A percentile compares a stretch with the other conserved stretches of the same genome.
Conservation (phyloP, 2,329 filamentous ascomycete genomes). For the Nigrospora osmanthi region DNA sequence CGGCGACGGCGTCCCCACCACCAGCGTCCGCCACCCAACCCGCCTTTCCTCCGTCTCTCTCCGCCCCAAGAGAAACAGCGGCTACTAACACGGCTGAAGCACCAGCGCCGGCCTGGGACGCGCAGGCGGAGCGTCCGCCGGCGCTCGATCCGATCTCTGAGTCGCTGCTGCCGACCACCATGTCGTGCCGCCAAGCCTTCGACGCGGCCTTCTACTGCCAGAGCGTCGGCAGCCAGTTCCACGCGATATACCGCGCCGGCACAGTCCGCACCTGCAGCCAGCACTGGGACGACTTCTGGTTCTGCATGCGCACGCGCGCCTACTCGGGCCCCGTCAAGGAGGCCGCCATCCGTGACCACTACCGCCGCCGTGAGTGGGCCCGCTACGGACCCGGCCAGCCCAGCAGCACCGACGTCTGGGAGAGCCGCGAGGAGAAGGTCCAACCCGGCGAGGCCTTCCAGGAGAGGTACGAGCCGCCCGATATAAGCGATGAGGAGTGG, state of each 20-base stretch:
- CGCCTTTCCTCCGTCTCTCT: slow-evolving; percentile 17
- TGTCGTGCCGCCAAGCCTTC: slow-evolving; percentile 87
- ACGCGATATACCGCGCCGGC: slow-evolving; percentile 83
- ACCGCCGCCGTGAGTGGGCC: slow-evolving; percentile 55
- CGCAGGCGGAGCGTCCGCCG: not conserved
- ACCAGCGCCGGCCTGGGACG: not conserved
- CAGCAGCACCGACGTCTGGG: slow-evolving; percentile 90
- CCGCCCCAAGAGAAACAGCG: slow-evolving; percentile 4
- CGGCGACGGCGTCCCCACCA: slow-evolving; percentile 10
- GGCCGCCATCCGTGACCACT: slow-evolving; percentile 57
- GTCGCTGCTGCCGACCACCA: slow-evolving; percentile 66
- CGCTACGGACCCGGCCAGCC: slow-evolving; percentile 55
- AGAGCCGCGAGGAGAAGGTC: slow-evolving; percentile 58
- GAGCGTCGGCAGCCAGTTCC: slow-evolving; percentile 84
- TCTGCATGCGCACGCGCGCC: slow-evolving; percentile 82
- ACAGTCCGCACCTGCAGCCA: slow-evolving; percentile 68
- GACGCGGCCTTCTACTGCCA: slow-evolving; percentile 94
- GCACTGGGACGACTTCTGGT: slow-evolving; percentile 92
- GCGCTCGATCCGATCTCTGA: slow-evolving; percentile 46
- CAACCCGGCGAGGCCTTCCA: slow-evolving; percentile 36
- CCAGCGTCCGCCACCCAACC: slow-evolving; percentile 15
- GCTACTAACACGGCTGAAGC: slow-evolving; percentile 6
- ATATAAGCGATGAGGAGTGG: slow-evolving; percentile 35
- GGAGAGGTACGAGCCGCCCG: slow-evolving; percentile 27
- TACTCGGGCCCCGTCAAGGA: slow-evolving; percentile 52